phyloP scores from a whole-genome alignment of 805 yeast species.

The Grigorovia yakushimaensis region DNA sequence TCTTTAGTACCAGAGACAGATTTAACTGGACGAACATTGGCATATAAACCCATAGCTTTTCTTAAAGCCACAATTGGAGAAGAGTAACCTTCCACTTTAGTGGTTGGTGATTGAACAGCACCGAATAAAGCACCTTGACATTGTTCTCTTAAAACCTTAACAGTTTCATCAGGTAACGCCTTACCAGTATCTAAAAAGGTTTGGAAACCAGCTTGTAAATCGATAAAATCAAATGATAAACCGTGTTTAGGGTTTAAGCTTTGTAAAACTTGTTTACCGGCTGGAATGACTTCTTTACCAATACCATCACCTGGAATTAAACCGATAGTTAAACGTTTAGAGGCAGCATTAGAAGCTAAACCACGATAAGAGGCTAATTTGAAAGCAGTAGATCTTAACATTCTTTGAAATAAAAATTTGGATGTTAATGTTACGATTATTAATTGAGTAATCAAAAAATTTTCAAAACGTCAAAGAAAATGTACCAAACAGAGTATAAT shows the following conservation, averaged over 20 bases:
- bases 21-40: slow-evolving; percentile 96
- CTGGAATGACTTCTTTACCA: slow-evolving; percentile 96
- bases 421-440: too few relatives aligned
- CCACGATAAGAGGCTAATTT: slow-evolving; percentile 26
- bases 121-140: slow-evolving; percentile 98
- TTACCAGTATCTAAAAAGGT: slow-evolving; percentile 89
- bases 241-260: slow-evolving; percentile 68
- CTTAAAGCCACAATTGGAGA: slow-evolving; percentile 98
- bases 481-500: neutral
- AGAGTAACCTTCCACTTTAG: slow-evolving; percentile 91
- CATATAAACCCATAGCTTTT: slow-evolving; percentile 88
- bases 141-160: slow-evolving; percentile 58
- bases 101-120: slow-evolving; percentile 91
- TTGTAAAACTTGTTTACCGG: slow-evolving; percentile 82
- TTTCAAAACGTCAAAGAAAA: neutral
- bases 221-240: slow-evolving; percentile 73
- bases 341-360: slow-evolving; percentile 30
- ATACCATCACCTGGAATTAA: slow-evolving; percentile 98
- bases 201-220: slow-evolving; percentile 91
- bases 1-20: slow-evolving; percentile 70
- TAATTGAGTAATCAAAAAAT: too few relatives aligned
- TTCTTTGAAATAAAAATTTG: slow-evolving; percentile 4
- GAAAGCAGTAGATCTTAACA: slow-evolving; percentile 23
- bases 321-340: slow-evolving; percentile 44
- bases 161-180: slow-evolving; percentile 91